These are phyloP conservation scores for Pichia cactophila DNA, from an alignment of 1,139 yeast species.

Conservation along the genomic window DNA sequence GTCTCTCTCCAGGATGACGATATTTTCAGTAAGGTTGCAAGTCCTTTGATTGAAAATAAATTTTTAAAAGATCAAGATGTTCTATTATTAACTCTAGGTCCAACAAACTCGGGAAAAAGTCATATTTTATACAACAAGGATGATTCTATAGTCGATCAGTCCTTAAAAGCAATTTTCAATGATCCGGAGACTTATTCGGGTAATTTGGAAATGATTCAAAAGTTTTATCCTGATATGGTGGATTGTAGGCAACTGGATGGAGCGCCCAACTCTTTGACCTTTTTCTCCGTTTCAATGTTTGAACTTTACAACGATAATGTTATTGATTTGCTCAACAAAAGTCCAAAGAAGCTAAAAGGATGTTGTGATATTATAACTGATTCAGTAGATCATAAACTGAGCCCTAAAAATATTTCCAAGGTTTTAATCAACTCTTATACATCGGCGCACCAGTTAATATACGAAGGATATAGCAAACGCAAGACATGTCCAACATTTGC, in stretches of 20 bases:
- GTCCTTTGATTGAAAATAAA: conserved; percentile 19
- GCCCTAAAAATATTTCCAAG: conserved; percentile 32
- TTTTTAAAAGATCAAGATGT: conserved; percentile 32
- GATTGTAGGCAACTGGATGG: conserved; percentile 2
- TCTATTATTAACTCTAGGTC: conserved; percentile 41
- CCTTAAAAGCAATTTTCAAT: conserved; percentile 18
- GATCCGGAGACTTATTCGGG: conserved; percentile 7
- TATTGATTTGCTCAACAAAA: conserved; percentile 31
- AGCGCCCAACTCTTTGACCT: not conserved
- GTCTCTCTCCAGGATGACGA: conserved; percentile 14
- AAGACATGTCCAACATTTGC: conserved; percentile 20
- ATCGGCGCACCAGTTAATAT: conserved; percentile 21
- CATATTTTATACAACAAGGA: conserved; percentile 27
- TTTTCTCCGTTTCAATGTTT: conserved; percentile 33
- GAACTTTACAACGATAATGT: conserved; percentile 35
- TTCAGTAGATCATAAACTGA: conserved; percentile 30
- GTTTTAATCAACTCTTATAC: conserved; percentile 25
- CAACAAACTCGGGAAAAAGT: conserved; percentile 44
- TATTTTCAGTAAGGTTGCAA: conserved; percentile 14
- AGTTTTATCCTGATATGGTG: conserved; percentile 7
- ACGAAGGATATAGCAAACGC: conserved; percentile 18
- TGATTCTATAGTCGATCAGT: conserved; percentile 14
- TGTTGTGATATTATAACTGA: conserved; percentile 25
- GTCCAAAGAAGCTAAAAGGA: conserved; percentile 11
- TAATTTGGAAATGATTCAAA: conserved; percentile 5